phyloP scores from a whole-genome alignment of 495 filamentous ascomycete genomes.

The Talaromyces wortmannii region DNA sequence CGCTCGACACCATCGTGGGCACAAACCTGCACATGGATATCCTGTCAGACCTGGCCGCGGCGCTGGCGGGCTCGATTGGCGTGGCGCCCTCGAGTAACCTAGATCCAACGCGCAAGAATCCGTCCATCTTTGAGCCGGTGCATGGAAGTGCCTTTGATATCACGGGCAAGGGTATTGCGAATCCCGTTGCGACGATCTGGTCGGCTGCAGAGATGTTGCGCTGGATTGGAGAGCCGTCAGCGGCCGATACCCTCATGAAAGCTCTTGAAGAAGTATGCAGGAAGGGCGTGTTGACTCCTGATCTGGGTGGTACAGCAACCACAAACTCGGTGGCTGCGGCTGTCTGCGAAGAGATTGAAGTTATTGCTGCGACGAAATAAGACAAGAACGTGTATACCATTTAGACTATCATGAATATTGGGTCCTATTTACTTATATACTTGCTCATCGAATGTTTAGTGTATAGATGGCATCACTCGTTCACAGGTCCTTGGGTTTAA shows the following conservation, averaged over 20 bases:
- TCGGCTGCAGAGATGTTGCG: constrained; percentile 55
- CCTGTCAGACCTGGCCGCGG: constrained; percentile 44
- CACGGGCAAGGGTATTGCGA: constrained; percentile 56
- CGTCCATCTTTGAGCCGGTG: constrained; percentile 56
- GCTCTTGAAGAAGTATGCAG: constrained; percentile 50
- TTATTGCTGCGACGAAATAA: not conserved
- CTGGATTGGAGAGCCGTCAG: constrained; percentile 50
- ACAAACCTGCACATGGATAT: constrained; percentile 47
- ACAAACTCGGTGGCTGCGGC: constrained; percentile 51
- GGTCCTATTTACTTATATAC: not conserved
- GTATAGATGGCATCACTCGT: not conserved
- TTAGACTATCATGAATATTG: too few relatives aligned
- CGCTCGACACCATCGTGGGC: constrained; percentile 43
- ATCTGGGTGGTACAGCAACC: constrained; percentile 44
- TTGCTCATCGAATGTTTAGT: not conserved
- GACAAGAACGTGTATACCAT: too few relatives aligned
- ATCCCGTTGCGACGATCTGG: constrained; percentile 62
- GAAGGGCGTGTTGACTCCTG: constrained; percentile 41
- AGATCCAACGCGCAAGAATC: constrained; percentile 48
- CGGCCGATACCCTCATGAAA: constrained; percentile 42
- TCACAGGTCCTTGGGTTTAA: not conserved
- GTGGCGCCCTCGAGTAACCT: constrained; percentile 49
- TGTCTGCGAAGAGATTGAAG: constrained; percentile 45
- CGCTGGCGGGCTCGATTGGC: constrained; percentile 40
- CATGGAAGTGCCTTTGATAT: constrained; percentile 60